Evolutionary conservation across 1,284 basidiomycete species (phyloP).

Genomic region (Chondrostereum purpureum): DNA sequence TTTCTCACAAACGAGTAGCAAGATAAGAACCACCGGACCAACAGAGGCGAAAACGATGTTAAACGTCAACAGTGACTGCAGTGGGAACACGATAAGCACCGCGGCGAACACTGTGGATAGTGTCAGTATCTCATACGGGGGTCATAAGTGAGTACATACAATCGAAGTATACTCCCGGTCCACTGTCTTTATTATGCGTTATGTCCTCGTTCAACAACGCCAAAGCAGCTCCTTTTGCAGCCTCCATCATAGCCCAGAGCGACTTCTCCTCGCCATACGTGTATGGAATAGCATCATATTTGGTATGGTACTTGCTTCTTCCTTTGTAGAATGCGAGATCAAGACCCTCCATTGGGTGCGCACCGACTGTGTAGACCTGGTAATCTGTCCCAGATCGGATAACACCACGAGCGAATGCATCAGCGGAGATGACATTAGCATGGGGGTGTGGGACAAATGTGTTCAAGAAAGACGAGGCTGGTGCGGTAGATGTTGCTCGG

Average conservation of each 20-base stretch:
- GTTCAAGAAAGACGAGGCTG: conserved; percentile 43
- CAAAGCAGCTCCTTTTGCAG: conserved; percentile 45
- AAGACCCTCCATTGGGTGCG: conserved; percentile 48
- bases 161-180: conserved; percentile 63
- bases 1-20: conserved; percentile 32
- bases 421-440: conserved; percentile 57
- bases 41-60: conserved; percentile 56
- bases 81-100: conserved; percentile 46
- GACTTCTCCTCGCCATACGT: conserved; percentile 46
- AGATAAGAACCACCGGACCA: conserved; percentile 49
- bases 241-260: conserved; percentile 73
- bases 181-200: conserved; percentile 21
- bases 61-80: conserved; percentile 42
- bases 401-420: conserved; percentile 55
- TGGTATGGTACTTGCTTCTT: conserved; percentile 66
- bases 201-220: conserved; percentile 40
- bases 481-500: conserved; percentile 50
- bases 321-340: conserved; percentile 72
- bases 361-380: conserved; percentile 43
- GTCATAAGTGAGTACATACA: conserved; percentile 50
- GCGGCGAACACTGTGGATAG: conserved; percentile 50
- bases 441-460: conserved; percentile 54
- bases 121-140: too few relatives aligned
- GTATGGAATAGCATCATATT: conserved; percentile 53
- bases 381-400: conserved; percentile 68